These are phyloP conservation scores for Trichosanthes cucumerina DNA, from an alignment of 306 rosid species.

Conservation along the genomic window DNA sequence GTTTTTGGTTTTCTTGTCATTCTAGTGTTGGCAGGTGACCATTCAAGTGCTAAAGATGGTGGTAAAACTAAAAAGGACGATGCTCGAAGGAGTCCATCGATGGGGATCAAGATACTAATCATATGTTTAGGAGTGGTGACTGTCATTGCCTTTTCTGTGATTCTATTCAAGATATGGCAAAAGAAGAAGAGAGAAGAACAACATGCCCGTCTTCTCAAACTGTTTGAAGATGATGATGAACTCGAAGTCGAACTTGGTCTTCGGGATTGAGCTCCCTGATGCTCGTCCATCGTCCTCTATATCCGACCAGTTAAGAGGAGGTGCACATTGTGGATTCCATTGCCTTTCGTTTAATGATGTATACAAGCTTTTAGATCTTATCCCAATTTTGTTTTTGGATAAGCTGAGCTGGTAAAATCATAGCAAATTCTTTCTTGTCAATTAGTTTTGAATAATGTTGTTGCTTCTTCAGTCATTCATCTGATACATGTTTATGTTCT, in stretches of 20 bases:
- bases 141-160: conserved; percentile 31
- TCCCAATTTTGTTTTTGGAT: not conserved
- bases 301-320: not conserved
- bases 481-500: not conserved
- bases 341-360: not conserved
- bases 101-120: conserved; percentile 36
- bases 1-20: not conserved
- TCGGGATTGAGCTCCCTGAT: conserved; percentile 40
- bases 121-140: conserved; percentile 36
- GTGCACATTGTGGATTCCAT: not conserved
- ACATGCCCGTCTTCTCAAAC: conserved; percentile 79
- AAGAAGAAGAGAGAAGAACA: conserved; percentile 79
- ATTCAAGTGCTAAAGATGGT: conserved; percentile 27
- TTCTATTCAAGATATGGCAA: conserved; percentile 64
- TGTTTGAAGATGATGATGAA: conserved; percentile 87
- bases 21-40: conserved; percentile 32
- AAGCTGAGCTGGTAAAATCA: not conserved
- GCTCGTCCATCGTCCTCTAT: not conserved
- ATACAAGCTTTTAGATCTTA: not conserved
- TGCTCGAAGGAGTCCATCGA: conserved; percentile 25
- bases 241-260: conserved; percentile 87
- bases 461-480: not conserved
- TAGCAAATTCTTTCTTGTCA: conserved; percentile 7
- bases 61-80: conserved; percentile 23
- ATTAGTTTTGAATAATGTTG: not conserved